Evolutionary conservation across 2,329 filamentous ascomycete species (phyloP).

Genomic region (Cladosporium colombiae): DNA sequence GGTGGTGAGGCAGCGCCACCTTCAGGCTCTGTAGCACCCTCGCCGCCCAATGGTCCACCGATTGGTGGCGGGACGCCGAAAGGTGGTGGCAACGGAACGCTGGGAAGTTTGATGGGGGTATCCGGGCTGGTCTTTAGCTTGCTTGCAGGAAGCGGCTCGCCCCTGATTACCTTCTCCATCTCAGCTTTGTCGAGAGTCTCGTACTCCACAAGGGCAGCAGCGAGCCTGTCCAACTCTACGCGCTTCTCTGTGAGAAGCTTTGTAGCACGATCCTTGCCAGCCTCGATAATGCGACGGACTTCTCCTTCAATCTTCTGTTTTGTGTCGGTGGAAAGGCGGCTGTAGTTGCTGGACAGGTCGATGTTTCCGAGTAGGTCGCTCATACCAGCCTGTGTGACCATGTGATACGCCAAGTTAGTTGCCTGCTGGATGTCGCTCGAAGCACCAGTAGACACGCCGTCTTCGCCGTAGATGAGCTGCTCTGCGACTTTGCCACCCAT

Average conservation of each 20-base stretch:
- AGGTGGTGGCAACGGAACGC: slow-evolving; percentile 8
- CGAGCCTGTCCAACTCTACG: slow-evolving; percentile 82
- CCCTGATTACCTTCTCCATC: slow-evolving; percentile 84
- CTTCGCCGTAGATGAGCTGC: slow-evolving; percentile 87
- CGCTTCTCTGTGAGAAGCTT: slow-evolving; percentile 72
- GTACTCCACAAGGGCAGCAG: slow-evolving; percentile 88
- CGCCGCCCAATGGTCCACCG: background rate
- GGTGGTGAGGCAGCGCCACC: slow-evolving; percentile 12
- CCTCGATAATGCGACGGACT: slow-evolving; percentile 80
- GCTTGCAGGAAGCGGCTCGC: slow-evolving; percentile 70
- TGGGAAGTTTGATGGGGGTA: slow-evolving; percentile 68
- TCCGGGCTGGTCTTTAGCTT: slow-evolving; percentile 62
- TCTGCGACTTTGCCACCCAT: slow-evolving; percentile 89
- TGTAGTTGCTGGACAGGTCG: slow-evolving; percentile 79
- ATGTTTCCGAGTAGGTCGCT: slow-evolving; percentile 85
- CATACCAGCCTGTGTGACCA: slow-evolving; percentile 91
- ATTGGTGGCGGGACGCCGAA: slow-evolving; percentile 13
- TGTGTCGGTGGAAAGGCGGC: slow-evolving; percentile 79
- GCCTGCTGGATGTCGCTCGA: slow-evolving; percentile 79
- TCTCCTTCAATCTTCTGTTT: slow-evolving; percentile 84
- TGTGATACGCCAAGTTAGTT: slow-evolving; percentile 78
- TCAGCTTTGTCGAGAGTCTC: slow-evolving; percentile 88
- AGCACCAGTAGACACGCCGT: slow-evolving; percentile 87
- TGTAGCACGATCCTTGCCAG: slow-evolving; percentile 72
- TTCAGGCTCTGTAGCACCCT: background rate